Evolutionary conservation across 75 land plant species (phyloP), one percentile per base, ranked within the genome.

Genomic region (Picea sitchensis): DNA sequence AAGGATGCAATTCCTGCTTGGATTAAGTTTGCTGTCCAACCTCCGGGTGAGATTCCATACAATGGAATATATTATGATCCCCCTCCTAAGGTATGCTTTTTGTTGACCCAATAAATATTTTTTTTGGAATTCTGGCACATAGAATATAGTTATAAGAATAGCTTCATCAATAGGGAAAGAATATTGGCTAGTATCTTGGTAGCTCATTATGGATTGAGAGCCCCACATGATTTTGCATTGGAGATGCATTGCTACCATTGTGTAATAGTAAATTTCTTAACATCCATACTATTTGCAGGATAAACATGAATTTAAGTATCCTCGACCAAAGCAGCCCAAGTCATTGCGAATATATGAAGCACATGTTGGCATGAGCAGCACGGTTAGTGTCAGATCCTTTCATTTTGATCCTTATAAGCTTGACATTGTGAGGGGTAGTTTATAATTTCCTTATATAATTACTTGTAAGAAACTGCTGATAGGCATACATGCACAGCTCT

Each of bases 1-100:
- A 95, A 95, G 83, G 98, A 95, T 78, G 90, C 95, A 18, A 95
- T 95, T 80, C 98, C 98, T 78, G 98, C 96, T 57, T 95, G 98
- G 98, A 95, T 95, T 60, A 90, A 91, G 83, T 95, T 84, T 77
- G 92, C 98, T 61, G 96, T 95, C 2, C 98, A 95, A 78, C 90
- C 98, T 56, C 96, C 96, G 14, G 94, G 98, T 30, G 98, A 93
- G 82, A 95, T 95, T 62, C 98, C 98, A 30, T 95, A 90, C 82
- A 91, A 93, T 86, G 98, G 92, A 38, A 91, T 95, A 58, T 95
- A 91, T 68, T 95, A 95, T 80, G 96, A 95, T 75, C 98, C 96
- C 51, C 96, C 94, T 74, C 87, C 89, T 62, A 90, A 88, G 91
- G 98, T 95, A 86, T 76, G 62, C 21, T 57, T 80, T 75, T 56